Percentiles rank a stretch among this genome's conserved stretches.
phyloP scores from a whole-genome alignment of 2,329 filamentous ascomycete genomes.

The Coniochaeta hoffmannii region DNA sequence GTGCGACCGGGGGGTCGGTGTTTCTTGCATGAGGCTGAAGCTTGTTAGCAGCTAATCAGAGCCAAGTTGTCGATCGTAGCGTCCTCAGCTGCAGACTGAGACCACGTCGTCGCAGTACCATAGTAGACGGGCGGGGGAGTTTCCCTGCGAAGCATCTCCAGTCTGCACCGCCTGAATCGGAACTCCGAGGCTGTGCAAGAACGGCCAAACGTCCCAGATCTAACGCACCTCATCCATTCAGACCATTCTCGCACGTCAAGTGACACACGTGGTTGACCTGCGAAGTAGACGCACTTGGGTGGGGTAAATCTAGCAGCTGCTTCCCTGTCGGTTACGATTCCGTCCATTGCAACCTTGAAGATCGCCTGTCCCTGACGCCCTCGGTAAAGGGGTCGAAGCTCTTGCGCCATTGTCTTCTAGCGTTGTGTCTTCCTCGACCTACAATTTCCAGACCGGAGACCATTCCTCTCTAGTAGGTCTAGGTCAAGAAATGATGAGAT shows the following conservation, averaged over 20 bases:
- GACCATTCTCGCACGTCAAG: neutral
- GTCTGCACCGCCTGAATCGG: neutral
- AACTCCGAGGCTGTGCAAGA: neutral
- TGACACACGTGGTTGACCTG: neutral
- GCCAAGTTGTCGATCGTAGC: neutral
- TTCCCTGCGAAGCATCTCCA: no score
- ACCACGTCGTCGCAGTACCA: neutral
- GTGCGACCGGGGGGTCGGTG: neutral
- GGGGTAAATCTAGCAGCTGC: no score
- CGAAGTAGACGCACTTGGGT: no score
- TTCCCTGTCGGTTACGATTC: neutral
- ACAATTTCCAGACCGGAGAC: no score
- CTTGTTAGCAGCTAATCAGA: neutral
- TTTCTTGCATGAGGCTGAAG: conserved; percentile 1
- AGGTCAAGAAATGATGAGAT: no score
- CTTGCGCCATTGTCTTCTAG: no score
- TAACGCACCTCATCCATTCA: neutral
- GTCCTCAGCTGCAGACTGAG: neutral
- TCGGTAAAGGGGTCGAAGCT: neutral
- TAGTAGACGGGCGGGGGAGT: neutral
- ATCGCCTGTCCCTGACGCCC: no score
- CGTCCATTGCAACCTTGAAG: neutral
- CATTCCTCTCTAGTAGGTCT: no score
- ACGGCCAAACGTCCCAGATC: neutral
- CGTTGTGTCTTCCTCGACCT: no score